These are phyloP conservation scores for Pichia sp. DNA, from an alignment of 1,139 yeast species.

Conservation along the genomic window DNA sequence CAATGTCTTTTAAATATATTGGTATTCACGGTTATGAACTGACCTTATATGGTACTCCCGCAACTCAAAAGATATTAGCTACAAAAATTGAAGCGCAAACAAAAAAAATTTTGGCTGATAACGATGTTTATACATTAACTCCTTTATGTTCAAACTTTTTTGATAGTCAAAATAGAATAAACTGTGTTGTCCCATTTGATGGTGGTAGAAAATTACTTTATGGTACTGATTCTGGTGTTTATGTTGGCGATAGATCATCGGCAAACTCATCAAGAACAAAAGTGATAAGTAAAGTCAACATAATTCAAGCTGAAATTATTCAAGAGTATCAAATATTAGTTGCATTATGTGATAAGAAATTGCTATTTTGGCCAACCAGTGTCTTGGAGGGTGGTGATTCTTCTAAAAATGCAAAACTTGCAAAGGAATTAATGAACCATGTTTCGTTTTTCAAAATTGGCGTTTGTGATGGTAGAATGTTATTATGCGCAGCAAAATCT, in stretches of 20 bases:
- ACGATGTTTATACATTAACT: constrained; percentile 75
- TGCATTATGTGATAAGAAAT: constrained; percentile 73
- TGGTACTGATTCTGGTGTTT: constrained; percentile 90
- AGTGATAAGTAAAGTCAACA: constrained; percentile 69
- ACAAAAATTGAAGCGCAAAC: constrained; percentile 80
- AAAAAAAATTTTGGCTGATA: constrained; percentile 57
- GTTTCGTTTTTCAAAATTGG: constrained; percentile 90
- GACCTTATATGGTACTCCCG: constrained; percentile 59
- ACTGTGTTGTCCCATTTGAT: constrained; percentile 90
- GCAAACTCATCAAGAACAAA: constrained; percentile 62
- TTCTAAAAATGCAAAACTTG: constrained; percentile 62
- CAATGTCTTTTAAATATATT: constrained; percentile 42
- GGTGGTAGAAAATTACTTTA: constrained; percentile 88
- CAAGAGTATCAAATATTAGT: constrained; percentile 86
- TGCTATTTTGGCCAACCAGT: constrained; percentile 82
- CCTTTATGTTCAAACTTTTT: constrained; percentile 72
- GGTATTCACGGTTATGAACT: constrained; percentile 65
- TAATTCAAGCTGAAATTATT: constrained; percentile 84
- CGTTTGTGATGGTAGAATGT: constrained; percentile 79
- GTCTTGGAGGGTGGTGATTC: constrained; percentile 38
- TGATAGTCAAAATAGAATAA: constrained; percentile 66
- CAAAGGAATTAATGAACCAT: constrained; percentile 76
- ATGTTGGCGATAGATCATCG: constrained; percentile 55
- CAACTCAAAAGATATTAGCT: constrained; percentile 73
- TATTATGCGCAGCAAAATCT: constrained; percentile 85